These are phyloP conservation scores for Schizonepeta tenuifolia DNA, from an alignment of 257 asterid species.

Conservation along the genomic window DNA sequence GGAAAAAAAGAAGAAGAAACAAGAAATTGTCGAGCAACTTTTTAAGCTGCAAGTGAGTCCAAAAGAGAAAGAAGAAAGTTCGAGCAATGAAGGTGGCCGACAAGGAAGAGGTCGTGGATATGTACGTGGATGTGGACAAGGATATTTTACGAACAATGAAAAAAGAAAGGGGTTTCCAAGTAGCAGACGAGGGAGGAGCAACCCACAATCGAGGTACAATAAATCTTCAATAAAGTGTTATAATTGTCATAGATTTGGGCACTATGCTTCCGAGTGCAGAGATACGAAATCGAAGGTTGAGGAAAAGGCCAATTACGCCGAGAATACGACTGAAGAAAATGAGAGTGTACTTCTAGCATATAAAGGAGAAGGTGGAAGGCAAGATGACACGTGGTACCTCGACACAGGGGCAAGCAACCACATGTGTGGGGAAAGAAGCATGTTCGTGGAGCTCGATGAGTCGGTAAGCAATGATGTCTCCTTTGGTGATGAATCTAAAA, in stretches of 20 bases:
- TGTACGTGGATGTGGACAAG: too few species aligned
- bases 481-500: background rate
- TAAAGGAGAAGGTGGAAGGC: background rate
- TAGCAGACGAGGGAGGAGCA: too few species aligned
- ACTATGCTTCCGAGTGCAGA: too few species aligned
- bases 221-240: too few species aligned
- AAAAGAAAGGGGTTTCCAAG: too few species aligned
- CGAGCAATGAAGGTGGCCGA: background rate
- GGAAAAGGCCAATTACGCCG: background rate
- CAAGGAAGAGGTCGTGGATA: too few species aligned
- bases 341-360: background rate
- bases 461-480: background rate
- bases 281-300: background rate
- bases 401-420: constrained; percentile 14
- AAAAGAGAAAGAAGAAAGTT: background rate
- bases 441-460: constrained; percentile 10
- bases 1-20: background rate
- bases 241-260: too few species aligned
- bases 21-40: background rate
- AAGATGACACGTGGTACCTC: constrained; percentile 4
- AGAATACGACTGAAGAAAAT: background rate
- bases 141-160: too few species aligned
- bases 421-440: background rate
- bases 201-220: too few species aligned
- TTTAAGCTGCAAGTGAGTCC: background rate